Evolutionary conservation across 2,329 filamentous ascomycete genomes (phyloP), one percentile per base, ranked within the genome.

Genomic region (Microthyrium microscopicum): DNA sequence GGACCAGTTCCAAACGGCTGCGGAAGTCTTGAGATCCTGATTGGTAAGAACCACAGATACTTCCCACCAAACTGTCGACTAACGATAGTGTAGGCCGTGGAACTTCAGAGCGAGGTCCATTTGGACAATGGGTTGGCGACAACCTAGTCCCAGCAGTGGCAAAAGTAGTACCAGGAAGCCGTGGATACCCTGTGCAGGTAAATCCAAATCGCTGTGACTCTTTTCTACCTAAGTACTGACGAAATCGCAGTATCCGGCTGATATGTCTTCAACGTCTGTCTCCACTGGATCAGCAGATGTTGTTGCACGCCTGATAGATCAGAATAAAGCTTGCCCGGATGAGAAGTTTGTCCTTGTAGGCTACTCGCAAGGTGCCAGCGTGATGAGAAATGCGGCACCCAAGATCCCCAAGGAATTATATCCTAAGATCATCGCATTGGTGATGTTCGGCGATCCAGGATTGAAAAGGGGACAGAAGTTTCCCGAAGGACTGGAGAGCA

Each of bases 381-480:
- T 34, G 7, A 34, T 34, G 26, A 6, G 18, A 6, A 18, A 9
- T 12, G 31, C 31, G 11, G 21, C 31, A 6, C 8, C n/a, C 7
- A 9, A 8, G 7, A 12, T 29, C n/a, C 6, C 9, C 7, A 6
- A 20, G 6, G 7, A 6, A 9, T 9, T 34, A 8, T n/a, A 34
- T 8, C 31, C 22, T 20, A 34, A 32, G 25, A 34, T 34, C 9
- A 9, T 34, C 6, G 24, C 31, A 7, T 9, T 34, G 7, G 31
- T 32, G 6, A 34, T 34, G 31, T 31, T 31, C 22, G 31, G 31
- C 11, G 31, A 34, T 20, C 31, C 31, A 8, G 31, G 31, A 20
- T 6, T 18, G 8, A 31, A 31, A 9, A 21, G 8, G 9, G 18
- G 18, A 13, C 18, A 13, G 6, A 9, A 31, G 15, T 34, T 34